These are phyloP conservation scores for Mortierella sp. DNA, from an alignment of 371 early-diverging fungal genomes.

Conservation along the genomic window DNA sequence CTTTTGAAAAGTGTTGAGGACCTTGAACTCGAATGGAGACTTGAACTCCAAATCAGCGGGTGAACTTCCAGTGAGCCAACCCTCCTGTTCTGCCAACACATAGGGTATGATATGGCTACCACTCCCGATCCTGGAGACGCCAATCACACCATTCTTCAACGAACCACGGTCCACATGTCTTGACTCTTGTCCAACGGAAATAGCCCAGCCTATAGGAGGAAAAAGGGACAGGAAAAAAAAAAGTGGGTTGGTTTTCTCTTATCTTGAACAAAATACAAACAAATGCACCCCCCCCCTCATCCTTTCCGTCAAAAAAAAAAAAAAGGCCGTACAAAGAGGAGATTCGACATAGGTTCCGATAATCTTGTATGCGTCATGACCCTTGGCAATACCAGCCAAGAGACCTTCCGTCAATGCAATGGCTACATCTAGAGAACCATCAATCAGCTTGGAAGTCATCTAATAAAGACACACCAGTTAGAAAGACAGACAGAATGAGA, in stretches of 20 bases:
- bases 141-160: slow-evolving; percentile 70
- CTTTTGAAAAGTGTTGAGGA: slow-evolving; percentile 75
- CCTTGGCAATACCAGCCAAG: slow-evolving; percentile 76
- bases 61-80: slow-evolving; percentile 63
- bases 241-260: not conserved
- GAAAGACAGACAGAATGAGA: slow-evolving; percentile 36
- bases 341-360: slow-evolving; percentile 82
- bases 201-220: slow-evolving; percentile 69
- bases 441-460: slow-evolving; percentile 81
- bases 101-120: slow-evolving; percentile 90
- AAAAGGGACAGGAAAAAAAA: not conserved
- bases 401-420: slow-evolving; percentile 90
- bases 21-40: slow-evolving; percentile 66
- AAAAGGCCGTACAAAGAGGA: slow-evolving; percentile 79
- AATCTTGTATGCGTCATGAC: slow-evolving; percentile 69
- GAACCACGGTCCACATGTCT: slow-evolving; percentile 64
- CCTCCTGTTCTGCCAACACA: slow-evolving; percentile 76
- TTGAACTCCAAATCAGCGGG: slow-evolving; percentile 24
- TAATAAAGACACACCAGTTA: slow-evolving; percentile 41
- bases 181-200: slow-evolving; percentile 66
- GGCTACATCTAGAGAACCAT: slow-evolving; percentile 79
- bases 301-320: not conserved
- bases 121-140: slow-evolving; percentile 81
- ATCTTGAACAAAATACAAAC: slow-evolving; percentile 10
- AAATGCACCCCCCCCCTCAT: not conserved